Evolutionary conservation across 345 rosid species (phyloP), one percentile per base, ranked within the genome.

Genomic region (Rhodomyrtus tomentosa): DNA sequence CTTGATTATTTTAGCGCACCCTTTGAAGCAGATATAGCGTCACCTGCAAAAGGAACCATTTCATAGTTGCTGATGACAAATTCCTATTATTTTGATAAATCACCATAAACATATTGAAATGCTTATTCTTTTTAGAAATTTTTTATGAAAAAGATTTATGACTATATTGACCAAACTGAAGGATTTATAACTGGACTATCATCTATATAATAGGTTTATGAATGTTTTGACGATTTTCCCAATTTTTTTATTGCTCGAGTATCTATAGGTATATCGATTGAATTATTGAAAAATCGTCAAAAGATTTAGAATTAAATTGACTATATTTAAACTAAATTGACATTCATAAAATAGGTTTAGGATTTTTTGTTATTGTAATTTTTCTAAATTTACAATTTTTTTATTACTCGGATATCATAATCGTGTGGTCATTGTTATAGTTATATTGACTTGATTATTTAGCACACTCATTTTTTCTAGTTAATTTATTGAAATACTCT

Each of bases 221-320:
- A 42, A 1, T 42, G 8, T 42, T 38, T 42, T 42, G 48, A 9
- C 7, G 48, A 42, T 42, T 42, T 42, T 42, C 7, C 8, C 48
- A 42, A 42, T 42, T 42, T 42, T 38, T 42, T 42, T 42, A 42
- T 42, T 42, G 7, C 48, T 42, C 6, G 7, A 42, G 48, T 42
- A 42, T 42, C 48, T 42, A 42, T 9, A 42, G 48, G 6, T 42
- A 42, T 42, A 42, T 42, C 48, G 48, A 42, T 5, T 42, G 48
- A 9, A 42, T 42, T 42, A 42, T 42, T 42, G 48, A 42, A 7
- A 42, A 58, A 58, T n/a, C 27, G 6, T 58, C 27, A 58, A 27
- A 27, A 58, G 0, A 0, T 25, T 25, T 11, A 5, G 0, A 1
- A 27, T 0, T n/a, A 13, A 58, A 27, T 27, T 6, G 2, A 1